Evolutionary conservation across 805 yeast genomes (phyloP), one percentile per base, ranked within the genome.

Genomic region (Cyberlindnera nakhonratchasimensis): DNA sequence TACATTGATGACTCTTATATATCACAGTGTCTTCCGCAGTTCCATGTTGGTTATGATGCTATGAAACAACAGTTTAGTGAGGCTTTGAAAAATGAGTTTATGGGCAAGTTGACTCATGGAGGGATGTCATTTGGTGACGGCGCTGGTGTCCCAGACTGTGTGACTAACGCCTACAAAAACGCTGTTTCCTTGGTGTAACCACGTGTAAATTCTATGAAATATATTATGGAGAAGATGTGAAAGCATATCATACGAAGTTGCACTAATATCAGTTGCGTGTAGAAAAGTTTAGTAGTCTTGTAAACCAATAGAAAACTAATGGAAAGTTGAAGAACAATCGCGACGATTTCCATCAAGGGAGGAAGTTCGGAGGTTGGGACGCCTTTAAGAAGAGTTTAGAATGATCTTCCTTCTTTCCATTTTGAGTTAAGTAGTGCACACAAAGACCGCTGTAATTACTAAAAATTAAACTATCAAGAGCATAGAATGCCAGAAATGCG

Each of bases 131-230:
- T 85, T 50, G 85, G 88, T 8, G 77, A 74, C 33, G 91, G 95
- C 1, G 80, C 87, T 8, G 96, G 96, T 1, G 90, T 90, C 2
- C 96, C 96, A 2, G 96, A 90, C 63, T 83, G 90, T 49, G 82
- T 87, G 1, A 61, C 76, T 24, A 79, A 80, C 54, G 75, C 83
- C 3, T 70, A 84, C 40, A 73, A 71, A 37, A 76, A 71, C 43
- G 93, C 90, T 6, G 29, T 37, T 4, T 26, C 39, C 2, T 24
- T 48, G 25, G 39, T 18, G 13, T 36, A 29, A 33, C 7, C 9
- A 9, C 11, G 26, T 9, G 11, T 12, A 23, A 23, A 23, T 23
- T 23, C n/a, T n/a, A n/a, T n/a, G n/a, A n/a, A n/a, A n/a, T n/a
- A n/a, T n/a, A n/a, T n/a, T n/a, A n/a, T n/a, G n/a, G n/a, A n/a